A percentile compares a stretch with the other conserved stretches of the same genome.
Evolutionary conservation across 345 rosid genomes (phyloP).

Genomic region (Rubroshorea leprosula): DNA sequence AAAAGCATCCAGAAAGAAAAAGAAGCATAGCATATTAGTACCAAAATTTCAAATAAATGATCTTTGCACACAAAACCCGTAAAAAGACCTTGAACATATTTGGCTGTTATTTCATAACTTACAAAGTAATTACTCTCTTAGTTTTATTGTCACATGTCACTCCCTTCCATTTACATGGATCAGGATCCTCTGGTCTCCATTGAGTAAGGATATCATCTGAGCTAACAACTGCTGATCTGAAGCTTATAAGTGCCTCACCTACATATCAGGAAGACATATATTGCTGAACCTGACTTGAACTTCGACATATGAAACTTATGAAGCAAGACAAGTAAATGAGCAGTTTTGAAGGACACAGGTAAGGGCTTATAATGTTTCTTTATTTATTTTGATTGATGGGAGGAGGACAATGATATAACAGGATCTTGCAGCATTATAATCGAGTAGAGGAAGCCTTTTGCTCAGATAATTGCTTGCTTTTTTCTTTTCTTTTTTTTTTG

Average conservation of each 20-base stretch:
- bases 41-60: conserved; percentile 1
- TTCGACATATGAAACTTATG: background rate
- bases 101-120: conserved; percentile 29
- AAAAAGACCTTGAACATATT: background rate
- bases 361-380: too few relatives aligned
- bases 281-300: too few relatives aligned
- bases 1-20: conserved; percentile 3
- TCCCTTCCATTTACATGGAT: conserved; percentile 95
- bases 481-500: background rate
- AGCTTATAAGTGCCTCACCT: conserved; percentile 88
- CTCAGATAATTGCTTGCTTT: too few relatives aligned
- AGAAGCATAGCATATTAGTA: background rate
- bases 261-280: conserved; percentile 19
- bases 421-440: too few relatives aligned
- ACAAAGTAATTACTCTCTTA: conserved; percentile 81
- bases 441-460: too few relatives aligned
- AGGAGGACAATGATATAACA: too few relatives aligned
- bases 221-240: conserved; percentile 50
- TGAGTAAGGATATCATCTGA: conserved; percentile 64
- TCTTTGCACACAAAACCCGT: background rate
- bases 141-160: conserved; percentile 69
- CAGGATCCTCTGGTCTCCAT: conserved; percentile 99
- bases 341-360: too few relatives aligned
- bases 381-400: too few relatives aligned
- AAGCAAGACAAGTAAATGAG: too few relatives aligned